Evolutionary conservation across 306 rosid genomes (phyloP), one percentile per base, ranked within the genome.

Genomic region (Quercus robur): DNA sequence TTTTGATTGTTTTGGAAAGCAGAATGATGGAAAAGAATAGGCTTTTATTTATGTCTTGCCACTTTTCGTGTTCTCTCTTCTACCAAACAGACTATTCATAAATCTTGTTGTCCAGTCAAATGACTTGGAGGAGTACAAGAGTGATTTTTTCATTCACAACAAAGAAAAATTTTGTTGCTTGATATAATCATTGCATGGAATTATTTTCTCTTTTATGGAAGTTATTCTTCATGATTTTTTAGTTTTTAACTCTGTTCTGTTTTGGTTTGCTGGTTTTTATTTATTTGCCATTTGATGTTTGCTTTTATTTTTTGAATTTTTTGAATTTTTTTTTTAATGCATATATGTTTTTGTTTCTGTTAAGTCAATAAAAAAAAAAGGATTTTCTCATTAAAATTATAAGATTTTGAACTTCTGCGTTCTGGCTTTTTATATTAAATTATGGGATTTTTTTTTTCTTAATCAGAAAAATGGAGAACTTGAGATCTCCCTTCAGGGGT

Each of bases 401-500:
- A 28, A 63, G 6, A 7, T 63, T 15, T 28, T 26, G 30, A 19
- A 14, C 41, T 64, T 64, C 31, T 17, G 33, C 23, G 66, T 21
- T 59, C 30, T 3, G 2, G 1, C 41, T 15, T 28, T 0, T 5
- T 64, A 20, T 5, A n/a, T n/a, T 73, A 35, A 31, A 54, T 31
- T 25, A 18, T 19, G 30, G 25, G 25, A 55, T 3, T 31, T 17
- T 38, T 41, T 59, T 62, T 5, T 44, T 28, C 14, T 56, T 73
- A 1, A 28, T 21, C 25, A 58, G 77, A 89, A 87, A 41, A 61
- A 91, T 91, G 98, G 87, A 84, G 85, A 75, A 69, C 74, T 38
- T 89, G 5, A 84, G 73, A 83, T 33, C 84, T 80, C 94, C 93
- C 77, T 89, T 89, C 83, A 84, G 85, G 74, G 98, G 98, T 49